phyloP scores from a whole-genome alignment of 2,329 filamentous ascomycete species.

The Fusarium metavorans region DNA sequence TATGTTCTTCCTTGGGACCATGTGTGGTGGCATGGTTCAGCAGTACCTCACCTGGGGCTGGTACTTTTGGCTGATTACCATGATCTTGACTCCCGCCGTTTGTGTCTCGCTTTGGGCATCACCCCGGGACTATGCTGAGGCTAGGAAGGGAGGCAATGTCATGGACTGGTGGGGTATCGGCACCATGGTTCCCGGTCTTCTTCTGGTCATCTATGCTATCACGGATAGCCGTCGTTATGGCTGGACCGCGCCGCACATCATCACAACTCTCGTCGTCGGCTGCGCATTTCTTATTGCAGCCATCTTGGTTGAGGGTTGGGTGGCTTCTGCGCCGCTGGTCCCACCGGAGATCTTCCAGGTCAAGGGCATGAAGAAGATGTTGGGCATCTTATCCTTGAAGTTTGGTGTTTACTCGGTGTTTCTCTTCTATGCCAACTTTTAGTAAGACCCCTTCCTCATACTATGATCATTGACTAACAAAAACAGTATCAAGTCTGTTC shows the following conservation, averaged over 20 bases:
- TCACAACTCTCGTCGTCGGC: slow-evolving; percentile 68
- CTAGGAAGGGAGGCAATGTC: slow-evolving; percentile 43
- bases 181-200: slow-evolving; percentile 67
- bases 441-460: slow-evolving; percentile 56
- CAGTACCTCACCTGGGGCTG: slow-evolving; percentile 72
- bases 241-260: slow-evolving; percentile 75
- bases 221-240: slow-evolving; percentile 72
- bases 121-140: slow-evolving; percentile 51
- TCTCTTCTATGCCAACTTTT: slow-evolving; percentile 72
- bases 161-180: slow-evolving; percentile 74
- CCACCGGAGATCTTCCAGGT: slow-evolving; percentile 73
- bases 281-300: slow-evolving; percentile 64
- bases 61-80: slow-evolving; percentile 75
- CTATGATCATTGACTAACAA: slow-evolving; percentile 5
- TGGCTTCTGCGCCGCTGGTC: slow-evolving; percentile 70
- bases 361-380: slow-evolving; percentile 69
- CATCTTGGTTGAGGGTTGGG: slow-evolving; percentile 74
- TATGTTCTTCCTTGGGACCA: slow-evolving; percentile 72
- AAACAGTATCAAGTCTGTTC: slow-evolving; percentile 63
- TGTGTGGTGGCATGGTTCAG: slow-evolving; percentile 71
- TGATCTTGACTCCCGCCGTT: slow-evolving; percentile 57
- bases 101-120: slow-evolving; percentile 56
- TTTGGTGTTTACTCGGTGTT: slow-evolving; percentile 70
- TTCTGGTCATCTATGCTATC: slow-evolving; percentile 76
- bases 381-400: slow-evolving; percentile 62